phyloP scores from a whole-genome alignment of 495 filamentous ascomycete genomes.

The Penicillium waksmanii region DNA sequence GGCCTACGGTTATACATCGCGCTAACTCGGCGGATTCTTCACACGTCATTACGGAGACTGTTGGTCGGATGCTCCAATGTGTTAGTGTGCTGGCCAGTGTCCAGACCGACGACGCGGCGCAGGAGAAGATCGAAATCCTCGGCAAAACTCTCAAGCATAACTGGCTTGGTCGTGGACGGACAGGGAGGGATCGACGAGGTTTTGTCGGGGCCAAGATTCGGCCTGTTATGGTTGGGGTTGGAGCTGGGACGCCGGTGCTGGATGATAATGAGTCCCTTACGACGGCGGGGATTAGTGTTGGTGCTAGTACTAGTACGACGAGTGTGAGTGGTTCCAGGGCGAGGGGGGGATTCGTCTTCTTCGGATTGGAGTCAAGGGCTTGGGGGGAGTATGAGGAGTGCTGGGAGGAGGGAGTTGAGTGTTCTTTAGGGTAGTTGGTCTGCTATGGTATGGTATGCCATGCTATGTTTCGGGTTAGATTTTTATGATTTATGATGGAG shows the following conservation, averaged over 20 bases:
- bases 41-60: constrained; percentile 84
- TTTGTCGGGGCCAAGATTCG: constrained; percentile 75
- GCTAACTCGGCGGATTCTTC: constrained; percentile 62
- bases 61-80: constrained; percentile 95
- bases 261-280: constrained; percentile 31
- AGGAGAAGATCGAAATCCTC: constrained; percentile 80
- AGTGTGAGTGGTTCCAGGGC: constrained; percentile 27
- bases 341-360: constrained; percentile 32
- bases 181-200: constrained; percentile 83
- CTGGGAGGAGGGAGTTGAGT: constrained; percentile 36
- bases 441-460: background rate
- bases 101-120: constrained; percentile 69
- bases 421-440: constrained; percentile 24
- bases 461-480: background rate
- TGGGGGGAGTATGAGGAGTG: constrained; percentile 32
- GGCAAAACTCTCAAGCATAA: constrained; percentile 89
- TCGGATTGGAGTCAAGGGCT: constrained; percentile 33
- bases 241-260: constrained; percentile 21
- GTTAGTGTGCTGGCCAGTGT: constrained; percentile 85
- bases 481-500: constrained; percentile 4
- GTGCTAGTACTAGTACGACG: constrained; percentile 32
- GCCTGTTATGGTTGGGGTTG: constrained; percentile 36
- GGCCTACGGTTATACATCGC: constrained; percentile 46
- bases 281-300: constrained; percentile 32
- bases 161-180: constrained; percentile 90